Conservation (phyloP, 495 filamentous ascomycete species). For the Neurospora discreta region DNA sequence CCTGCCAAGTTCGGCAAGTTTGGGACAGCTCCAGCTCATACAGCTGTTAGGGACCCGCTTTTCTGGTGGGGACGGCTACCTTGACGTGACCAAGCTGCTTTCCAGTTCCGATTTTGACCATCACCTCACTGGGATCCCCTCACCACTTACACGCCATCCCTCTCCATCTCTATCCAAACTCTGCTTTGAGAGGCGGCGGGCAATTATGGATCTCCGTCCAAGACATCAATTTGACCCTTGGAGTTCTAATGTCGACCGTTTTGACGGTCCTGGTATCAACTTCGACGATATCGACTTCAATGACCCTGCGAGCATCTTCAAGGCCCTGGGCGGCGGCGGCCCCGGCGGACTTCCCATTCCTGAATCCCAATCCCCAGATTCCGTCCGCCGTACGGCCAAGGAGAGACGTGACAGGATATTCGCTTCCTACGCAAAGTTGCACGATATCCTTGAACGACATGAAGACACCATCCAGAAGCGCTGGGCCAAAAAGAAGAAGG, state of each 20-base stretch:
- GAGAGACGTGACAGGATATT: neutral
- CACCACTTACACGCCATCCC: neutral
- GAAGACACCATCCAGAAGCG: constrained; percentile 35
- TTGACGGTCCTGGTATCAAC: neutral
- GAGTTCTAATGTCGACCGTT: neutral
- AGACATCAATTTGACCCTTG: neutral
- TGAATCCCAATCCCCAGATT: neutral
- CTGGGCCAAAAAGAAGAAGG: constrained; percentile 37
- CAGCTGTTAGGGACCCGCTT: neutral
- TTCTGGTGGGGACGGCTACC: neutral
- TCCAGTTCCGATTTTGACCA: neutral
- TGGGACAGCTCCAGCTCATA: neutral
- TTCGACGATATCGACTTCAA: constrained; percentile 1
- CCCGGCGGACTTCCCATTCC: neutral
- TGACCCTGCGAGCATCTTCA: constrained; percentile 5
- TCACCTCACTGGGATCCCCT: neutral
- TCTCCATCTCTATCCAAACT: neutral
- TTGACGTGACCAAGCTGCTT: neutral
- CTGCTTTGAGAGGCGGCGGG: neutral
- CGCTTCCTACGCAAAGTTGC: neutral
- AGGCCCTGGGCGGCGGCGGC: neutral
- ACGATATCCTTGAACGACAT: constrained; percentile 28
- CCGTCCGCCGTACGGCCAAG: constrained; percentile 2
- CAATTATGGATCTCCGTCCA: neutral
- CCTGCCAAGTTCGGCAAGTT: neutral